Base-by-base conservation (phyloP, 306 rosid genomes). In the Vigna hirtella region DNA sequence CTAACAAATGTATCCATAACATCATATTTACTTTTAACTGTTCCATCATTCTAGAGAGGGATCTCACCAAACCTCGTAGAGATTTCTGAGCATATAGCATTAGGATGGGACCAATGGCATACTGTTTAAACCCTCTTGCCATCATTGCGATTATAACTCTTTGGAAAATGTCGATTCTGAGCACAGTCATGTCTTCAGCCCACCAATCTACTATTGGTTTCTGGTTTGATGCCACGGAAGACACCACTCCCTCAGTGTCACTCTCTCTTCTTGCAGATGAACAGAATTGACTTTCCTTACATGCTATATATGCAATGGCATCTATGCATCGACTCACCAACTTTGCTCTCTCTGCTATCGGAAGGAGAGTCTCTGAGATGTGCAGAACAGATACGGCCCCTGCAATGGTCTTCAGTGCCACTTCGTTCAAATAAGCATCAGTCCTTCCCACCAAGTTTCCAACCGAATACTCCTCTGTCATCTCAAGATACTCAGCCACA, bases 61-160 rank as follows among this genome's bases (percentile, higher is more conserved):
- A 77, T 88, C 99, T 95, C 94, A 95, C 99, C 99, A 91, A 91
- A 87, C 97, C 96, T 88, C 94, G 85, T 26, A 96, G 94, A 62
- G 97, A 93, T 90, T 96, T 93, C 88, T 96, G 96, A 10, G 99
- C 99, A 79, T 93, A 96, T 74, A 96, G 98, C 98, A 93, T 96
- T 43, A 96, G 85, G 36, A 96, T 81, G 20, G 99, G 97, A 50
- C 93, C 98, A 3, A 93, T 86, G 83, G 98, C 95, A 66, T 79
- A 82, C 77, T 88, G 98, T 72, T 91, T 91, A 78, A 88, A 90
- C 77, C 99, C 99, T 87, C 98, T 88, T 6, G 99, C 92, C 88
- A 93, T 86, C 99, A 93, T 93, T 47, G 99, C 99, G n/a, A 87
- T 82, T 2, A 96, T 83, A 79, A 93, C 97, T 83, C 98, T 80